phyloP scores from a whole-genome alignment of 345 rosid species.

The Boechera stricta region DNA sequence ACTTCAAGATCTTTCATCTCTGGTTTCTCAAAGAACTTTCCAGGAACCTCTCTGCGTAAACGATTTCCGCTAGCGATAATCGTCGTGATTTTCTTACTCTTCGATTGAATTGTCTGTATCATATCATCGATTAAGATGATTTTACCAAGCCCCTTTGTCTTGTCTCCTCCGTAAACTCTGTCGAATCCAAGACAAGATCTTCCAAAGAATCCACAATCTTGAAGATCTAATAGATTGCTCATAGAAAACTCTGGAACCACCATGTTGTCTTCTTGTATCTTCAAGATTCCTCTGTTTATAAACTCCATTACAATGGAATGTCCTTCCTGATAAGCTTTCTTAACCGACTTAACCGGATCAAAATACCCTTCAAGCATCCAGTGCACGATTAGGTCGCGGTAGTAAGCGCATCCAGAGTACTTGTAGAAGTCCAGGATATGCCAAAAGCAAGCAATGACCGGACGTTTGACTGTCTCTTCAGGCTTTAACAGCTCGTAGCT shows the following conservation, averaged over 20 bases:
- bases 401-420: slow-evolving; percentile 48
- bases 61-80: slow-evolving; percentile 53
- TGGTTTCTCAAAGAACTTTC: slow-evolving; percentile 40
- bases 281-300: slow-evolving; percentile 51
- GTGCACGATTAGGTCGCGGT: slow-evolving; percentile 56
- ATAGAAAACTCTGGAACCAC: slow-evolving; percentile 53
- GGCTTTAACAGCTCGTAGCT: slow-evolving; percentile 43
- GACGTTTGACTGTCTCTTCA: background rate
- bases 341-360: slow-evolving; percentile 46
- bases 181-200: slow-evolving; percentile 52
- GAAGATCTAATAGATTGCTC: slow-evolving; percentile 40
- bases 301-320: slow-evolving; percentile 57
- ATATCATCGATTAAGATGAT: slow-evolving; percentile 51
- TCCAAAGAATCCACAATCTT: slow-evolving; percentile 45
- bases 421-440: slow-evolving; percentile 49
- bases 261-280: slow-evolving; percentile 51
- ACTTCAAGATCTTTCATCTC: slow-evolving; percentile 48
- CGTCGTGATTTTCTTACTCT: slow-evolving; percentile 34
- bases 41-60: slow-evolving; percentile 40
- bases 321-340: slow-evolving; percentile 54
- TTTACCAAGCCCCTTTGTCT: slow-evolving; percentile 48
- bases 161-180: slow-evolving; percentile 34
- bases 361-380: slow-evolving; percentile 77
- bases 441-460: slow-evolving; percentile 54
- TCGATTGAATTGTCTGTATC: slow-evolving; percentile 49